Evolutionary conservation across 257 asterid genomes (phyloP).

Genomic region (Cruciata laevipes): DNA sequence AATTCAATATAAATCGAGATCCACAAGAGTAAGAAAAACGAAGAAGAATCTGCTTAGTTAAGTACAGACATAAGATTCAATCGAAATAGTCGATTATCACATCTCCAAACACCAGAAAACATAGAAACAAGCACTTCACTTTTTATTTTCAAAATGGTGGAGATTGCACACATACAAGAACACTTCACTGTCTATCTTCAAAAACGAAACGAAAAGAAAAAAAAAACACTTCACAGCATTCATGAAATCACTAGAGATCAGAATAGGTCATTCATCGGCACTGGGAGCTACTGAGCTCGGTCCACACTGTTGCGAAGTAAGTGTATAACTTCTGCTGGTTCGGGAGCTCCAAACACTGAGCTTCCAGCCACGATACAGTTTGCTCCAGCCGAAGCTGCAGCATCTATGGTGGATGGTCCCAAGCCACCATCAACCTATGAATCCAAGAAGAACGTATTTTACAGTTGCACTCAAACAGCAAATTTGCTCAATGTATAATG

Average conservation of each 20-base stretch:
- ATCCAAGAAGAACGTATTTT: background rate
- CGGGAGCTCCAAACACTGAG: slow-evolving; percentile 80
- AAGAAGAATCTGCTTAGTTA: too few relatives aligned
- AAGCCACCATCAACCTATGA: slow-evolving; percentile 86
- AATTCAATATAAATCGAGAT: background rate
- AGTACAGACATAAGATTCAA: too few relatives aligned
- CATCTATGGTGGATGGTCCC: slow-evolving; percentile 79
- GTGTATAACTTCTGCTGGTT: slow-evolving; percentile 75
- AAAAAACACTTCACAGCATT: background rate
- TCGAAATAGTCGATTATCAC: too few relatives aligned
- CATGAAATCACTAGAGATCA: background rate
- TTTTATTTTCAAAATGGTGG: too few relatives aligned
- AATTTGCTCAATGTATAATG: background rate
- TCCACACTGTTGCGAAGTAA: slow-evolving; percentile 48
- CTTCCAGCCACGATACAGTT: slow-evolving; percentile 92
- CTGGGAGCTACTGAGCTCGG: slow-evolving; percentile 25
- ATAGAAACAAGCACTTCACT: background rate
- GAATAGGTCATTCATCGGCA: background rate
- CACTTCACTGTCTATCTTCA: background rate
- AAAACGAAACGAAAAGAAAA: background rate
- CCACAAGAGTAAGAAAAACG: background rate
- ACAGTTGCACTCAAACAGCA: background rate
- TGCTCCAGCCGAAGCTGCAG: slow-evolving; percentile 79
- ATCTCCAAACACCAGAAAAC: background rate
- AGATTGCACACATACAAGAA: too few relatives aligned